Conservation (phyloP, 768 basidiomycete genomes). For the Cyathus striatus region DNA sequence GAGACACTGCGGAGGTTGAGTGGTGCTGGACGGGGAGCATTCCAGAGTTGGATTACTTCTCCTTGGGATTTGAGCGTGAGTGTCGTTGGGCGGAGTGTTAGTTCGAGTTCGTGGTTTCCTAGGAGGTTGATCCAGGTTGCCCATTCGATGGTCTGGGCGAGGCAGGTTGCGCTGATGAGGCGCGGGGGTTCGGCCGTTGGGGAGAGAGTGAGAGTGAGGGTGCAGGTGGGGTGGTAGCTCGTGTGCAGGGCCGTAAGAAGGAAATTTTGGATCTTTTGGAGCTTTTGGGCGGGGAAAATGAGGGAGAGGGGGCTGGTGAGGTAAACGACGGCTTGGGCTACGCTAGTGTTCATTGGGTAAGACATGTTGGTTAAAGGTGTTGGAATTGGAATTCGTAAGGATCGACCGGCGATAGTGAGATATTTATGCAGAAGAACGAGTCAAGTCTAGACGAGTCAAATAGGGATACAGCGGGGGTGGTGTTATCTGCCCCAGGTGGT, state of each 20-base stretch:
- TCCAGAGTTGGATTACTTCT: slow-evolving; percentile 18
- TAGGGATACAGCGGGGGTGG: too few relatives aligned
- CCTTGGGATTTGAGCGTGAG: slow-evolving; percentile 23
- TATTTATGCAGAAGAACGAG: too few relatives aligned
- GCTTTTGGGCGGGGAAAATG: slow-evolving; percentile 14
- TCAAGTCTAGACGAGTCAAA: too few relatives aligned
- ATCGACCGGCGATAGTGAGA: too few relatives aligned
- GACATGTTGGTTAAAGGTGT: not conserved
- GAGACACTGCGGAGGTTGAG: slow-evolving; percentile 10
- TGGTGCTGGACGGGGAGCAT: slow-evolving; percentile 12
- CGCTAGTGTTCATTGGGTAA: slow-evolving; percentile 12
- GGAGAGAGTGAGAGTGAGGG: slow-evolving; percentile 21
- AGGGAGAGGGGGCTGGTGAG: slow-evolving; percentile 29
- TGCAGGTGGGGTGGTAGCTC: slow-evolving; percentile 10
- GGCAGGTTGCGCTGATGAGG: slow-evolving; percentile 27
- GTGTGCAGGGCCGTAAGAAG: slow-evolving; percentile 25
- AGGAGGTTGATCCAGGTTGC: slow-evolving; percentile 30
- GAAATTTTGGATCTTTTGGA: slow-evolving; percentile 20
- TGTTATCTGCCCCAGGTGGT: too few relatives aligned
- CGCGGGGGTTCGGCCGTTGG: slow-evolving; percentile 25
- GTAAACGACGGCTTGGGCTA: slow-evolving; percentile 27
- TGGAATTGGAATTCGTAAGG: too few relatives aligned
- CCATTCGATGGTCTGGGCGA: slow-evolving; percentile 26
- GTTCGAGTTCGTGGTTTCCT: slow-evolving; percentile 26
- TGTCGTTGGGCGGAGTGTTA: slow-evolving; percentile 21